Base-by-base conservation (phyloP, 441 rosid species). In the Isatis lusitanica region DNA sequence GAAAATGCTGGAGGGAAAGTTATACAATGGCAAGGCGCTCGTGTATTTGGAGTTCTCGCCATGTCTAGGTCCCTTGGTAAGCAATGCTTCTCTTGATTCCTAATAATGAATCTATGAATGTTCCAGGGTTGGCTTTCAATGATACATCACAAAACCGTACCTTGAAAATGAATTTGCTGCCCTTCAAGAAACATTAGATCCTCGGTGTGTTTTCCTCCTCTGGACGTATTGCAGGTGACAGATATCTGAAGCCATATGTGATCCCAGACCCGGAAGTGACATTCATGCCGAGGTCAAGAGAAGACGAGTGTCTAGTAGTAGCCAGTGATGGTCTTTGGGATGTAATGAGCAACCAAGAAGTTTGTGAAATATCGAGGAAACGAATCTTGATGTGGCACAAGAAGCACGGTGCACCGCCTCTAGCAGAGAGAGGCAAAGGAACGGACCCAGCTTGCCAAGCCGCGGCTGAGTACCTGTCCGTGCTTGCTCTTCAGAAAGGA, bases 271-370 rank as follows among this genome's bases (percentile, higher is more conserved):
- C 96, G 9, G 97, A 93, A 82, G 97, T 91, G 63, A 77, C 63
- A 81, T 83, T 93, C 33, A 71, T 89, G 73, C 91, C 97, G 2
- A 70, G 97, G 74, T 87, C 85, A 15, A 89, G 84, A 83, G 98
- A 89, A 66, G 98, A 93, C 15, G 97, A 91, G 66, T 90, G 97
- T 82, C 87, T 93, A 30, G 75, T 92, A 76, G 78, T 90, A 46
- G 98, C 95, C 2, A 93, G 98, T 26, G 98, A 93, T 47, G 98
- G 98, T 26, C 74, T 93, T 58, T 93, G 98, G 98, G 98, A 93
- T 78, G 97, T 93, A 47, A 84, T 93, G 91, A 75, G 86, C 12
- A 93, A 93, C 44, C 93, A 93, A 76, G 97, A 89, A 78, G 98
- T 83, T 16, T 91, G 94, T 56, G 95, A 93, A 63, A 68, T 93